Evolutionary conservation across 306 rosid species (phyloP).

Genomic region (Dalbergia cochinchinensis): DNA sequence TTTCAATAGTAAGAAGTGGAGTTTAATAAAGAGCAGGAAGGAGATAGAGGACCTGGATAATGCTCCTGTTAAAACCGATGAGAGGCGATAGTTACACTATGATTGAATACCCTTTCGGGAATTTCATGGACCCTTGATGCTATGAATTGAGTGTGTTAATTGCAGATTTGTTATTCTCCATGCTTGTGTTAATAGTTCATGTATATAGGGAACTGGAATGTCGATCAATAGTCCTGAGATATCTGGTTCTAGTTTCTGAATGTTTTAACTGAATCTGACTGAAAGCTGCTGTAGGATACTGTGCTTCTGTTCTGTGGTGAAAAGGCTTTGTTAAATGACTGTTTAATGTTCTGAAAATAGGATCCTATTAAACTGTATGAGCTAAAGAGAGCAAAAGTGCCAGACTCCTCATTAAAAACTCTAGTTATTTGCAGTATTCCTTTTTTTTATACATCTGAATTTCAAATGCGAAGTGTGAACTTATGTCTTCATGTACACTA

Average conservation of each 20-base stretch:
- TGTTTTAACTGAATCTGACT: constrained; percentile 17
- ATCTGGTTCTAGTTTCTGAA: constrained; percentile 36
- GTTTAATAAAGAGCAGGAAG: constrained; percentile 82
- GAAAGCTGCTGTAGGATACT: constrained; percentile 6
- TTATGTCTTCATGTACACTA: too few species aligned
- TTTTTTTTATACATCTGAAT: too few species aligned
- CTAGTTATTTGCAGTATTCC: too few species aligned
- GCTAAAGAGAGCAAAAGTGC: neutral
- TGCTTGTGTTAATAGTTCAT: constrained; percentile 30
- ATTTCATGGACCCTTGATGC: constrained; percentile 21
- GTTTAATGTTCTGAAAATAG: constrained; percentile 11
- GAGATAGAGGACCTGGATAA: constrained; percentile 83
- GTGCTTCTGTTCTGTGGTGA: constrained; percentile 19
- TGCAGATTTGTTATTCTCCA: constrained; percentile 28
- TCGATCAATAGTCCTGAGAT: constrained; percentile 31
- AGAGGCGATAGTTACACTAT: constrained; percentile 46
- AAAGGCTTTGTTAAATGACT: neutral
- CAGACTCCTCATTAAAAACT: neutral
- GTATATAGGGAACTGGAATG: constrained; percentile 45
- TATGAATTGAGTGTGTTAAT: constrained; percentile 17
- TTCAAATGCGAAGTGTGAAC: too few species aligned
- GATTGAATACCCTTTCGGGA: constrained; percentile 37
- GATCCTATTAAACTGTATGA: constrained; percentile 7
- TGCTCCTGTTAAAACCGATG: constrained; percentile 75
- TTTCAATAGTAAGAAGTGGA: constrained; percentile 62